These are phyloP conservation scores for Ophiostoma ips DNA, from an alignment of 2,329 filamentous ascomycete genomes.

Conservation along the genomic window DNA sequence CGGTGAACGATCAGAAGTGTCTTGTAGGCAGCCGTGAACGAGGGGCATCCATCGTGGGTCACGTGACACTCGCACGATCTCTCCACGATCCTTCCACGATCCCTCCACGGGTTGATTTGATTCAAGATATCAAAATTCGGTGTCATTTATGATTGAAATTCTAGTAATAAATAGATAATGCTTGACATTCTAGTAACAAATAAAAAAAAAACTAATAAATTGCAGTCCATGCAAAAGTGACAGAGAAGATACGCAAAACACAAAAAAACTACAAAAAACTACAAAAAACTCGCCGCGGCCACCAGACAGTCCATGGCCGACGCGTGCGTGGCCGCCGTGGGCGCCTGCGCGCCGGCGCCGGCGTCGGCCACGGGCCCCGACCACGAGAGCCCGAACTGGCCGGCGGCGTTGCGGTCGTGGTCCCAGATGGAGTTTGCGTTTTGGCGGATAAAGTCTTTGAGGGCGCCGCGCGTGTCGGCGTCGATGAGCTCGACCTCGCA, in stretches of 20 bases:
- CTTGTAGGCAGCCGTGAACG: background rate
- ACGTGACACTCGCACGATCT: background rate
- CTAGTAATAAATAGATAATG: background rate
- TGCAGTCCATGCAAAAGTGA: background rate
- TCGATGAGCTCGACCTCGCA: constrained; percentile 20
- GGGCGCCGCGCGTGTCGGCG: constrained; percentile 22
- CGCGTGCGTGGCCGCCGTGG: constrained; percentile 46
- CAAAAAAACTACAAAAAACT: constrained; percentile 18
- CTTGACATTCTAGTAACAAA: background rate
- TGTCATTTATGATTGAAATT: background rate
- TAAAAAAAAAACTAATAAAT: background rate
- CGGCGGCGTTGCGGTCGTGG: constrained; percentile 34
- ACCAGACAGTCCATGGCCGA: constrained; percentile 54
- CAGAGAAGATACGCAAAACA: background rate
- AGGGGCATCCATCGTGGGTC: background rate
- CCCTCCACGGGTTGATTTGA: too few species aligned
- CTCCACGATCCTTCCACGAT: too few species aligned
- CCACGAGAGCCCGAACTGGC: constrained; percentile 50
- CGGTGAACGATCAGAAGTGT: too few species aligned
- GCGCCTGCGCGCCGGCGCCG: constrained; percentile 27
- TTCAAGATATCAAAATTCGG: background rate
- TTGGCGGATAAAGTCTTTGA: constrained; percentile 38
- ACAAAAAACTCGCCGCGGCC: constrained; percentile 32
- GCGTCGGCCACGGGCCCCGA: too few species aligned
- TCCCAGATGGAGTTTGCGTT: constrained; percentile 56